A percentile compares a stretch with the other conserved stretches of the same genome.
Evolutionary conservation across 2,329 filamentous ascomycete genomes (phyloP).

Genomic region (Zasmidium citrigriseum): DNA sequence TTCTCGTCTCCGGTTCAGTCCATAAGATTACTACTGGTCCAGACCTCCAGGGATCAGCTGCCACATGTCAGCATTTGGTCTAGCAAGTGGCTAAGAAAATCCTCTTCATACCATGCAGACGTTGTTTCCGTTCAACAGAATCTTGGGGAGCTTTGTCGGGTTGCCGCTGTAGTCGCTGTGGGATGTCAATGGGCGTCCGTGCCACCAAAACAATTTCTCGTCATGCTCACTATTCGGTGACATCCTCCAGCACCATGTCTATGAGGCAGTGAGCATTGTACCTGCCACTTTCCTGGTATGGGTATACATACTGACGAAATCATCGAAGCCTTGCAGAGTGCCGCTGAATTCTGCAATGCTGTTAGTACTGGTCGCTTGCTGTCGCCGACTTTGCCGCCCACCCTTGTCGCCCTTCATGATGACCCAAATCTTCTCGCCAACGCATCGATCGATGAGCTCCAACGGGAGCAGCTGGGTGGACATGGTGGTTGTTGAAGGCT

Average conservation of each 20-base stretch:
- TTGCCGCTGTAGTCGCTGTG: conserved; percentile 84
- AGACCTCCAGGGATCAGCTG: conserved; percentile 13
- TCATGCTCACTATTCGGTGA: conserved; percentile 82
- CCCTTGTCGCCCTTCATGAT: conserved; percentile 99
- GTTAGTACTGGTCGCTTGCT: neutral
- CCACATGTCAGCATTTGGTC: neutral
- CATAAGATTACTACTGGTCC: neutral
- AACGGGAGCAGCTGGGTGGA: conserved; percentile 40
- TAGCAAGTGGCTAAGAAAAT: neutral
- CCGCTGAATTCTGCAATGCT: conserved; percentile 81
- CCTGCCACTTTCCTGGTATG: conserved; percentile 10
- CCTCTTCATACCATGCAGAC: conserved; percentile 86
- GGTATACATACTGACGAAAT: conserved; percentile 91
- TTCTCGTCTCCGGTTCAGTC: neutral
- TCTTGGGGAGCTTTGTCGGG: conserved; percentile 85
- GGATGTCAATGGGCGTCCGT: conserved; percentile 1
- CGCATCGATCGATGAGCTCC: conserved; percentile 98
- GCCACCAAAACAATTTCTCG: neutral
- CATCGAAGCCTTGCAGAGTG: conserved; percentile 91
- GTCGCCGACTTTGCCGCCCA: conserved; percentile 42
- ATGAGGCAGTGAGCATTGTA: neutral
- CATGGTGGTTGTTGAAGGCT: conserved; percentile 17
- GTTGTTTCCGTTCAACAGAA: conserved; percentile 95
- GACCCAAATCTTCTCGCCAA: conserved; percentile 96
- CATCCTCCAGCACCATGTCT: conserved; percentile 99